Evolutionary conservation across 495 filamentous ascomycete species (phyloP).

Genomic region (Neurospora sublineolata): DNA sequence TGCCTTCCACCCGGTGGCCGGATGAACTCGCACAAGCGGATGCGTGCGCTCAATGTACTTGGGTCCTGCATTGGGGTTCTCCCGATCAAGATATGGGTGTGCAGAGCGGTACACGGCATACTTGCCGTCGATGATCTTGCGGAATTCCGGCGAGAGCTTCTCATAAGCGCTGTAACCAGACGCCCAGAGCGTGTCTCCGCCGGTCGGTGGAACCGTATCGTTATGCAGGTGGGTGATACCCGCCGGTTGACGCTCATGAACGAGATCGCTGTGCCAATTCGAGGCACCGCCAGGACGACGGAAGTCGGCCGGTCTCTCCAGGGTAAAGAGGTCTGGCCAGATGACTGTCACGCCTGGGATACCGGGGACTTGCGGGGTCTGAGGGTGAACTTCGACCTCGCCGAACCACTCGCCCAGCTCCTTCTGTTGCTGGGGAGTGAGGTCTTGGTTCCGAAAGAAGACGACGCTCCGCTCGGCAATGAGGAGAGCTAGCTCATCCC

Average conservation of each 20-base stretch:
- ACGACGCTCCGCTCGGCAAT: constrained; percentile 66
- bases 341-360: constrained; percentile 53
- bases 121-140: constrained; percentile 58
- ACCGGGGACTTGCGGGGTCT: constrained; percentile 59
- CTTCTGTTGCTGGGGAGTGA: constrained; percentile 58
- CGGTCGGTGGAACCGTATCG: constrained; percentile 51
- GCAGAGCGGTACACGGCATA: constrained; percentile 55
- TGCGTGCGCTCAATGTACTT: constrained; percentile 54
- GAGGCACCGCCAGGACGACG: constrained; percentile 53
- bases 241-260: constrained; percentile 58
- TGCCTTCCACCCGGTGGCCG: constrained; percentile 59
- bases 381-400: constrained; percentile 57
- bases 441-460: constrained; percentile 64
- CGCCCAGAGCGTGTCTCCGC: constrained; percentile 64
- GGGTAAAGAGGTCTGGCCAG: constrained; percentile 53
- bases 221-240: constrained; percentile 61
- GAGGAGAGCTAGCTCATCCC: constrained; percentile 58
- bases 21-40: constrained; percentile 59
- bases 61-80: constrained; percentile 48
- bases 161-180: constrained; percentile 60
- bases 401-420: constrained; percentile 54
- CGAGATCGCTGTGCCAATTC: constrained; percentile 59
- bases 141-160: constrained; percentile 58
- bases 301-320: constrained; percentile 44
- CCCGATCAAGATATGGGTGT: constrained; percentile 55